Base-by-base conservation (phyloP, 306 rosid genomes). In the Cucurbita moschata region DNA sequence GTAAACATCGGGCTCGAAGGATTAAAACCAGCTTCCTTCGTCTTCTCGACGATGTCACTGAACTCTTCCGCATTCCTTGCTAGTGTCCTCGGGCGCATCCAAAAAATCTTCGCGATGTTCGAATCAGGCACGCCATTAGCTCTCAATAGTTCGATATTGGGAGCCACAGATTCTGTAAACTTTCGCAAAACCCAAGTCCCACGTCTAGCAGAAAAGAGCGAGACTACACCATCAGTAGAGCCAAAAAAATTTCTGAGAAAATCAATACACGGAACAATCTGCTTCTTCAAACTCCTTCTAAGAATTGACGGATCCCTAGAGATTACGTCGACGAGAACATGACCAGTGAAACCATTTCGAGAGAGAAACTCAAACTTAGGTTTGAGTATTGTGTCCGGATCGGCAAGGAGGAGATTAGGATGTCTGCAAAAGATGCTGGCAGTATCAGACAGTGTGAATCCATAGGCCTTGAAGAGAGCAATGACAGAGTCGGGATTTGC, bases 361-460 rank as follows among this genome's bases (percentile, higher is more conserved):
- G 77, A 50, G 8, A 78, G 69, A 53, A 78, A 78, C 13, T 74
- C 53, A 12, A 78, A 50, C 61, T 78, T 78, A 14, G 81, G 81
- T 26, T 42, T 57, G 68, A 78, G 77, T 23, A 0, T 78, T 13
- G 49, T 62, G 12, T 63, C 19, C 8, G 81, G 51, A 37, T 64
- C 10, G 3, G 74, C 50, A 1, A 30, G 64, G 11, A 78, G 70
- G 60, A 78, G 49, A 49, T 10, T 9, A 26, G 77, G 74, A 12
- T 6, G 1, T 11, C 38, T 65, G 42, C 16, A 1, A 26, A 78
- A 44, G 70, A 78, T 74, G n/a, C 12, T 14, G 67, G 74, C 39
- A 15, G 42, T 73, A 18, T 73, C 53, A 14, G 23, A n/a, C 19
- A 75, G 52, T 2, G 77, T 54, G 73, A 78, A 73, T 19, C 81